Conservation (phyloP, 2,329 filamentous ascomycete genomes). For the Aspergillus novofumigatus region DNA sequence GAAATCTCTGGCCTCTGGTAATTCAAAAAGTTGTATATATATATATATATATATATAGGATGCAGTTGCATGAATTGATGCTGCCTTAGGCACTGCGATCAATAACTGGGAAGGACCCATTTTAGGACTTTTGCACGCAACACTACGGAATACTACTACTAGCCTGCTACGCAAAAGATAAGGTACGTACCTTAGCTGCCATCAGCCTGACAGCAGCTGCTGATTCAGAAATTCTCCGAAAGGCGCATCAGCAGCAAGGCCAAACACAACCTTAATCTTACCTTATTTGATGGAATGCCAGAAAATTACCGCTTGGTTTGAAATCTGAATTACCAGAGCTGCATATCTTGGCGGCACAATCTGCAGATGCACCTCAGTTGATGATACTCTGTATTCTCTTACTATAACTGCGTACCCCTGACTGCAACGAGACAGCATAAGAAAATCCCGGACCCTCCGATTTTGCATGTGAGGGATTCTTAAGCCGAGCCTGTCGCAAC, state of each 20-base stretch:
- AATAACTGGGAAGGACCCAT: neutral
- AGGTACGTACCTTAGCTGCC: too few species aligned
- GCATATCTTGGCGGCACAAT: neutral
- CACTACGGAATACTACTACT: neutral
- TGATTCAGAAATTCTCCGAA: conserved; percentile 10
- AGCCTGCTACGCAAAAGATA: neutral
- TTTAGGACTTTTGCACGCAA: neutral
- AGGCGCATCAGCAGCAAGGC: neutral
- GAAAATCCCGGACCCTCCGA: neutral
- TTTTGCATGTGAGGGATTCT: neutral
- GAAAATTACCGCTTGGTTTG: neutral
- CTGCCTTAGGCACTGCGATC: neutral
- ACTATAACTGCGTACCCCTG: neutral
- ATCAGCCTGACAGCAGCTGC: neutral
- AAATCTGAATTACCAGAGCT: neutral
- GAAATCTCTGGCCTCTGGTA: neutral
- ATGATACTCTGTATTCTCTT: neutral
- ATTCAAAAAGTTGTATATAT: neutral
- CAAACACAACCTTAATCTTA: conserved; percentile 5
- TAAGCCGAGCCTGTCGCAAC: neutral
- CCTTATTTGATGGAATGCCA: neutral
- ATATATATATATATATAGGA: too few species aligned
- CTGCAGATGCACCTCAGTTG: neutral
- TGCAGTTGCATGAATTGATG: neutral
- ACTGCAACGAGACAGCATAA: neutral